phyloP scores from a whole-genome alignment of 371 early-diverging fungal species.

The Smittium mucronatum region DNA sequence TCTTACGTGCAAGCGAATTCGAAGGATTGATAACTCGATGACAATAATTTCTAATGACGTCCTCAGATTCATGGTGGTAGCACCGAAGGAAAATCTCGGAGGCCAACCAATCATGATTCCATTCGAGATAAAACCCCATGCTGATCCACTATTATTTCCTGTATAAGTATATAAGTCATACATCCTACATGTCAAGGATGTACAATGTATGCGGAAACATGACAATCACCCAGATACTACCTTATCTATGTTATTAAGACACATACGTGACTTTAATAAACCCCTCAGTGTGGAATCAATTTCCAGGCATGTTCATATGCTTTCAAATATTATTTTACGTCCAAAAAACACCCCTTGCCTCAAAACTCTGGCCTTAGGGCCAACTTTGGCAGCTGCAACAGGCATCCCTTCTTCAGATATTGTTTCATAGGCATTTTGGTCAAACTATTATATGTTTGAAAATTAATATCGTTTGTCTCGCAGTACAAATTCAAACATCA shows the following conservation, averaged over 20 bases:
- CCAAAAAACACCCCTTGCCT: background rate
- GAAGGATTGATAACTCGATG: background rate
- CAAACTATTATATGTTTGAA: background rate
- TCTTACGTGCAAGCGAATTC: background rate
- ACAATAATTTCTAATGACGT: background rate
- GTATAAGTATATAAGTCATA: background rate
- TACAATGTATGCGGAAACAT: background rate
- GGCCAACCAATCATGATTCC: background rate
- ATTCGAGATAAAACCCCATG: background rate
- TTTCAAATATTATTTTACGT: background rate
- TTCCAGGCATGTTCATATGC: background rate
- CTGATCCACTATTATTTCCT: background rate
- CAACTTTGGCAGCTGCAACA: background rate
- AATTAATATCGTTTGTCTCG: background rate
- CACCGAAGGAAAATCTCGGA: background rate
- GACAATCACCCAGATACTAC: background rate
- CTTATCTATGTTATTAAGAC: background rate
- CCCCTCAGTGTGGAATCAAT: background rate
- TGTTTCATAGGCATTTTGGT: background rate
- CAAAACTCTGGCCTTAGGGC: background rate
- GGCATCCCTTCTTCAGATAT: background rate
- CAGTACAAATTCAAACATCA: background rate
- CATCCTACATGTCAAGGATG: background rate
- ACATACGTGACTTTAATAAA: background rate
- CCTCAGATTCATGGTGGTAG: background rate